Conservation (phyloP, 2,329 filamentous ascomycete genomes). For the Colletotrichum orchidophilum region DNA sequence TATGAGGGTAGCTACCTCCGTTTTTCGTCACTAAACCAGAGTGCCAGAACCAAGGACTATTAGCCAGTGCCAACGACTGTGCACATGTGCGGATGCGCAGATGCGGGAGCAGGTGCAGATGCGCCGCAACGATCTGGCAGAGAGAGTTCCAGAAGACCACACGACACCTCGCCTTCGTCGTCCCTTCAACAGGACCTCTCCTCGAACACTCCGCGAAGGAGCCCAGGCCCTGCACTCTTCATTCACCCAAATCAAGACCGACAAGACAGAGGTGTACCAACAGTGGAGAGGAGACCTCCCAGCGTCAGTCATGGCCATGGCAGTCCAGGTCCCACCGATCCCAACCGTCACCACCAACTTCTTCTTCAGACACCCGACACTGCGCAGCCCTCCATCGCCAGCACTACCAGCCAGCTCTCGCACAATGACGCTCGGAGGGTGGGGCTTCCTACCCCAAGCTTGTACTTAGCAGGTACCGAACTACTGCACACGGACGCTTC, state of each 20-base stretch:
- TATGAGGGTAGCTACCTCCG: background rate
- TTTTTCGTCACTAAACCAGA: conserved; percentile 1
- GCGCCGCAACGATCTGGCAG: background rate
- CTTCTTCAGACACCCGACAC: background rate
- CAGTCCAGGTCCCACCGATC: too few relatives aligned
- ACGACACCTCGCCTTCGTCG: background rate
- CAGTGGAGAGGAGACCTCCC: background rate
- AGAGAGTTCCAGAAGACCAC: conserved; percentile 16
- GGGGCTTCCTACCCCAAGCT: background rate
- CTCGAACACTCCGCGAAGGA: too few relatives aligned
- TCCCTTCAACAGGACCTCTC: background rate
- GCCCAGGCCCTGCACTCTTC: background rate
- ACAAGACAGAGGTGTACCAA: background rate
- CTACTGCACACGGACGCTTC: conserved; percentile 10
- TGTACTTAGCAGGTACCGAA: conserved; percentile 16
- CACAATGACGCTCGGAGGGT: conserved; percentile 25
- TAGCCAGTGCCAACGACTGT: background rate
- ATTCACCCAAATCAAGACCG: background rate
- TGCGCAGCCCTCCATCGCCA: background rate
- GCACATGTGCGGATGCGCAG: background rate
- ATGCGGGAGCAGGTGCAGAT: background rate
- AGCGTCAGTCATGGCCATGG: background rate
- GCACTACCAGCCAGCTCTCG: background rate
- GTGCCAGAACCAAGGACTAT: background rate
- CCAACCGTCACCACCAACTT: background rate